Evolutionary conservation across 495 filamentous ascomycete genomes (phyloP).

Genomic region (Immersiella caudata): DNA sequence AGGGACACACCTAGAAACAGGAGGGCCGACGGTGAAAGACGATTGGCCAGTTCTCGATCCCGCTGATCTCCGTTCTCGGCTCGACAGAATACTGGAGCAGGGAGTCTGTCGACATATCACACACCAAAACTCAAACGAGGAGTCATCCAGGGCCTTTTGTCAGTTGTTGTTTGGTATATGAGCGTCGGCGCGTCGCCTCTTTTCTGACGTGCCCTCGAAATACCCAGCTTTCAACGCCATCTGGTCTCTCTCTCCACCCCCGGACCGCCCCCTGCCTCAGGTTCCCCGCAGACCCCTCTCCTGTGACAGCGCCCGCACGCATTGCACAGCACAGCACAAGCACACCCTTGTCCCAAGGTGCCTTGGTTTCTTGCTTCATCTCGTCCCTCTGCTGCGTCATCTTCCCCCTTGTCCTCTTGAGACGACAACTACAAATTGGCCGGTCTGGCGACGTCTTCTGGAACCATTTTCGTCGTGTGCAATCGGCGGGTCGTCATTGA

Average conservation of each 20-base stretch:
- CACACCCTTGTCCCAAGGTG: background rate
- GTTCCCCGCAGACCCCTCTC: conserved; percentile 12
- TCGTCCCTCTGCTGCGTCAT: background rate
- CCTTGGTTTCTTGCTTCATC: conserved; percentile 8
- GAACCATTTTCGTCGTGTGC: background rate
- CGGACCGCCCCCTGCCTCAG: conserved; percentile 4
- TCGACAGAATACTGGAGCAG: conserved; percentile 22
- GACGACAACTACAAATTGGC: conserved; percentile 10
- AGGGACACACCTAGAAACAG: conserved; percentile 1
- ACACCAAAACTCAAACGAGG: conserved; percentile 18
- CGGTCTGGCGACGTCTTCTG: background rate
- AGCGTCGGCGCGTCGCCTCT: background rate
- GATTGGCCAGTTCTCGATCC: conserved; percentile 32
- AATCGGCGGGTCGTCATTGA: conserved; percentile 9
- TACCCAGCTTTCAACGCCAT: background rate
- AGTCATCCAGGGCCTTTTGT: conserved; percentile 28
- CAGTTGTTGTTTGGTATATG: background rate
- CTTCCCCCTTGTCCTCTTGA: background rate
- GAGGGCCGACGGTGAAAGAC: conserved; percentile 37
- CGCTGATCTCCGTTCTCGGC: conserved; percentile 44
- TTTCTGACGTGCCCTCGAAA: conserved; percentile 9
- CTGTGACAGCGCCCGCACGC: background rate
- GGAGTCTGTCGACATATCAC: conserved; percentile 11
- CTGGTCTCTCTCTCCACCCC: background rate
- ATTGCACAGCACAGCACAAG: conserved; percentile 1